A percentile compares a stretch with the other conserved stretches of the same genome.
phyloP scores from a whole-genome alignment of 225 moss, liverwort and hornwort genomes.

The Takakia lepidozioides region DNA sequence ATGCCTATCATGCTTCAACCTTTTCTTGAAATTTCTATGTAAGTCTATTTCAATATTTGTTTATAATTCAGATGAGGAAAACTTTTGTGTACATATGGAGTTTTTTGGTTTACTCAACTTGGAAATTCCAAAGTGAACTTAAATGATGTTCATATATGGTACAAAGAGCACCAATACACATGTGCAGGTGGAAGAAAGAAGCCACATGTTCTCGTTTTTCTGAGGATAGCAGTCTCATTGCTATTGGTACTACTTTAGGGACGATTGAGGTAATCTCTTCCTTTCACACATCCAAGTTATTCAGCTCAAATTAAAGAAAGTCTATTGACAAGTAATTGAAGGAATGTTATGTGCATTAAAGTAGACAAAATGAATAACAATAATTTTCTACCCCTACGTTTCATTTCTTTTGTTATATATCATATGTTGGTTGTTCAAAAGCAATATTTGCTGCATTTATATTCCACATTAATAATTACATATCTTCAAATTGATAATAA shows the following conservation, averaged over 20 bases:
- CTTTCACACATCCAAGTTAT: no score
- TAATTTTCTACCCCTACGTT: no score
- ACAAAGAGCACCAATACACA: background rate
- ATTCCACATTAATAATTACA: no score
- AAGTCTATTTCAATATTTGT: background rate
- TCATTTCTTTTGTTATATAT: no score
- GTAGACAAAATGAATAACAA: no score
- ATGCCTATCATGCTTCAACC: conserved; percentile 7
- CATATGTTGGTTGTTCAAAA: no score
- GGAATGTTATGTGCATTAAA: no score
- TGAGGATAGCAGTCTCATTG: conserved; percentile 24
- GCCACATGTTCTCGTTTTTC: conserved; percentile 22
- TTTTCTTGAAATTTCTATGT: conserved; percentile 24
- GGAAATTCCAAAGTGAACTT: background rate
- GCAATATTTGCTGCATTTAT: no score
- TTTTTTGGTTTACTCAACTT: background rate
- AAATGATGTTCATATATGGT: background rate
- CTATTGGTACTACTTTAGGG: conserved; percentile 26
- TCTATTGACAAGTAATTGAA: no score
- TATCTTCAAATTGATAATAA: no score
- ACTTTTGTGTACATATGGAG: background rate
- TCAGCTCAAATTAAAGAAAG: no score
- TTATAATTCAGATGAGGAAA: background rate
- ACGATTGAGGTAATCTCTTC: conserved; percentile 19
- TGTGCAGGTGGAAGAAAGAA: conserved; percentile 11